phyloP scores from a whole-genome alignment of 371 early-diverging fungal species.

The Mucor sp. region DNA sequence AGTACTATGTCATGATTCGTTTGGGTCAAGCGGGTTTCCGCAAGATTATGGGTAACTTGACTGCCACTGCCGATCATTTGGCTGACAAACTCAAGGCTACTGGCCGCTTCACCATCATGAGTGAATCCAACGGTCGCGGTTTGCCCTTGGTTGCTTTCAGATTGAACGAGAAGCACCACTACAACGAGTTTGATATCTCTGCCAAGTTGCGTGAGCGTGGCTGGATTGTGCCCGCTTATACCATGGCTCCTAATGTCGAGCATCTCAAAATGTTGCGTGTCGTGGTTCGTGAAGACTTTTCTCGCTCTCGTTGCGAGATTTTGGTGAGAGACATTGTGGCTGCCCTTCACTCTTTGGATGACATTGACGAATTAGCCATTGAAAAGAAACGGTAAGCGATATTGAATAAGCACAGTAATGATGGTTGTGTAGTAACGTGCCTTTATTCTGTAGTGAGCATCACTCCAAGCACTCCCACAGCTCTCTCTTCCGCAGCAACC shows the following conservation, averaged over 20 bases:
- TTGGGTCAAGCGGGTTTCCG: constrained; percentile 60
- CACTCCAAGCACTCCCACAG: constrained; percentile 30
- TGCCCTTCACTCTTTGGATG: constrained; percentile 37
- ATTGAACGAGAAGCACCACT: constrained; percentile 38
- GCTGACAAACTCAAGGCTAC: constrained; percentile 54
- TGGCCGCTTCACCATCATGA: constrained; percentile 62
- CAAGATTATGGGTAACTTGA: constrained; percentile 59
- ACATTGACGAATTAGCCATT: constrained; percentile 29
- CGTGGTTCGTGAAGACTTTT: constrained; percentile 58
- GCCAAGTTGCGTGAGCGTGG: constrained; percentile 54
- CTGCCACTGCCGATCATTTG: constrained; percentile 52
- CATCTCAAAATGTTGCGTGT: constrained; percentile 56
- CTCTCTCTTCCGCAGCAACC: constrained; percentile 15
- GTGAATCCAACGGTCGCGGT: constrained; percentile 45
- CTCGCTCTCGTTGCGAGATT: constrained; percentile 47
- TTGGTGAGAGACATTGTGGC: constrained; percentile 40
- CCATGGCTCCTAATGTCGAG: constrained; percentile 48
- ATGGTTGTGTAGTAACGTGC: background rate
- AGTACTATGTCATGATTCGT: constrained; percentile 73
- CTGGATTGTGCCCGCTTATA: constrained; percentile 69
- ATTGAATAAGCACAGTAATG: no score
- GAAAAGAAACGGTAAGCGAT: constrained; percentile 8
- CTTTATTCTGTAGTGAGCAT: constrained; percentile 20
- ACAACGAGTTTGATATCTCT: constrained; percentile 54
- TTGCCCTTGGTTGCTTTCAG: constrained; percentile 71